These are phyloP conservation scores for Ogataea trehaloabstinens DNA, from an alignment of 805 yeast genomes.

Conservation along the genomic window DNA sequence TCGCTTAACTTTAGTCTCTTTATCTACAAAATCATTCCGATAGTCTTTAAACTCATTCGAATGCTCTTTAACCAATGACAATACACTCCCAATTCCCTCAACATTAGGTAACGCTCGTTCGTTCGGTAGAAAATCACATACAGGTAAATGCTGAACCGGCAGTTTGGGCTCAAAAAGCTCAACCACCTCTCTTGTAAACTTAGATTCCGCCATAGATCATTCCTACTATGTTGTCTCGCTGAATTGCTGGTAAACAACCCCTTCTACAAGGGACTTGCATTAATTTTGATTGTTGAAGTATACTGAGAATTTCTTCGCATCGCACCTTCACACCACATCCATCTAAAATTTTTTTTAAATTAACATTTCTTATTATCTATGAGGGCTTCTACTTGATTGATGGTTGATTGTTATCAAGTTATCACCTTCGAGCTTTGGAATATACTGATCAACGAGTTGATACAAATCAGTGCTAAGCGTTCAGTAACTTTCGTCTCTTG, in stretches of 20 bases:
- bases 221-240: too few species aligned
- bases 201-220: slow-evolving; percentile 18
- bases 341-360: too few species aligned
- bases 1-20: slow-evolving; percentile 25
- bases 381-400: too few species aligned
- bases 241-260: not conserved
- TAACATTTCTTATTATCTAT: too few species aligned
- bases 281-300: slow-evolving; percentile 1
- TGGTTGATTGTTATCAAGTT: too few species aligned
- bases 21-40: slow-evolving; percentile 17
- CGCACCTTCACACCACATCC: too few species aligned
- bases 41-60: slow-evolving; percentile 24
- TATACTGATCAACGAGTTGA: too few species aligned
- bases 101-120: slow-evolving; percentile 46
- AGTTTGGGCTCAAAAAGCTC: slow-evolving; percentile 56
- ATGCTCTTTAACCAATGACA: slow-evolving; percentile 29
- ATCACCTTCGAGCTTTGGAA: too few species aligned
- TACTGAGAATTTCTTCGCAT: too few species aligned
- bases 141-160: slow-evolving; percentile 49
- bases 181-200: slow-evolving; percentile 35
- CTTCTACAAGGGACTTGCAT: slow-evolving; percentile 7
- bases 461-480: too few species aligned
- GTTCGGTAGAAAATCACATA: slow-evolving; percentile 49
- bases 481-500: too few species aligned
- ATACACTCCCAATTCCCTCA: slow-evolving; percentile 42